phyloP scores from a whole-genome alignment of 441 rosid species.

The Jatropha podagrica region DNA sequence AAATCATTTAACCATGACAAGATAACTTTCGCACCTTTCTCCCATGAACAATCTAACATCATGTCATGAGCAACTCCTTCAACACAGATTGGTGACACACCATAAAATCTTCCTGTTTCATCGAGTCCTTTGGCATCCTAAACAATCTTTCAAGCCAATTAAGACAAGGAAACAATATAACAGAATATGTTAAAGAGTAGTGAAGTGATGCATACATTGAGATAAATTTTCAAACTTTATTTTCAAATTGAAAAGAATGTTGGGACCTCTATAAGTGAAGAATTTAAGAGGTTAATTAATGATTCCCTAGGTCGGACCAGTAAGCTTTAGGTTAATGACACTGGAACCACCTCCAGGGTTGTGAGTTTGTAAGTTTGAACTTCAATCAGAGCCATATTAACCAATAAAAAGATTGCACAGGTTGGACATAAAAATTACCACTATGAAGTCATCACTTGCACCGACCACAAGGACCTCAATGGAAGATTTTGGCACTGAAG shows the following conservation, averaged over 20 bases:
- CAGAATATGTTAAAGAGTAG: not conserved
- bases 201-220: not conserved
- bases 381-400: too few relatives aligned
- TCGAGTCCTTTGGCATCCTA: conserved; percentile 65
- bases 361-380: too few relatives aligned
- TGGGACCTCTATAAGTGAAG: not conserved
- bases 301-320: too few relatives aligned
- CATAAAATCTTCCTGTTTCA: conserved; percentile 69
- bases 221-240: not conserved
- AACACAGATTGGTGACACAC: conserved; percentile 50
- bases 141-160: conserved; percentile 6
- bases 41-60: conserved; percentile 90
- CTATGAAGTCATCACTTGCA: conserved; percentile 79
- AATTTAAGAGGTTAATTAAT: not conserved
- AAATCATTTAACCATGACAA: conserved; percentile 53
- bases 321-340: too few relatives aligned
- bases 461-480: conserved; percentile 67
- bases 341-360: too few relatives aligned
- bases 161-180: not conserved
- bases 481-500: conserved; percentile 47
- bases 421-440: conserved; percentile 48
- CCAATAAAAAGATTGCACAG: not conserved
- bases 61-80: conserved; percentile 85
- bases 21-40: conserved; percentile 56
- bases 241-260: not conserved